phyloP scores from a whole-genome alignment of 148 eudicot genomes.

The Vaccinium darrowii region DNA sequence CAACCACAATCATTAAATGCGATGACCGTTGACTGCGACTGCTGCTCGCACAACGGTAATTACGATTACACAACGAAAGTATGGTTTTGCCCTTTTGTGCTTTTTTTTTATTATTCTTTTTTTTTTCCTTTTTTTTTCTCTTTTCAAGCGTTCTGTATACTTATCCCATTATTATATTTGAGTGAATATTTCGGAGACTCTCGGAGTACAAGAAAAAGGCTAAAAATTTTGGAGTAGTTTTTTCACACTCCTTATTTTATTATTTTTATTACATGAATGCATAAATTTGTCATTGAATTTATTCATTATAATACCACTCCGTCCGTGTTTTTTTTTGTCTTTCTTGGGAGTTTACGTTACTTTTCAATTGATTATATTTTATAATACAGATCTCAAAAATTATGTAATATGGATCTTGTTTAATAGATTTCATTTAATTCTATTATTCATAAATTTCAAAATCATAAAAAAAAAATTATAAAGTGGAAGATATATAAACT shows the following conservation, averaged over 20 bases:
- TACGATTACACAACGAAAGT: neutral
- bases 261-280: neutral
- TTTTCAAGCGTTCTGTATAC: neutral
- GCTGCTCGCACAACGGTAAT: neutral
- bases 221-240: neutral
- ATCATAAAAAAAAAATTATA: no score
- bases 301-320: no score
- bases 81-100: slow-evolving; percentile 25
- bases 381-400: no score
- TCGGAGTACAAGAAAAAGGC: neutral
- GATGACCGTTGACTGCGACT: slow-evolving; percentile 11
- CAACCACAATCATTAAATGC: slow-evolving; percentile 49
- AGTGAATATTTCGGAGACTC: neutral
- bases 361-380: no score
- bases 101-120: neutral
- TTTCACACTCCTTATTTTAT: neutral
- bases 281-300: neutral
- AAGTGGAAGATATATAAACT: neutral
- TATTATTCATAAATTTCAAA: no score
- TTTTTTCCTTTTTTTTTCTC: neutral
- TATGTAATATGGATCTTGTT: no score
- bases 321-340: no score
- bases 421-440: no score
- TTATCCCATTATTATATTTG: neutral
- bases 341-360: no score